Percentiles rank a stretch among this genome's conserved stretches.
phyloP scores from a whole-genome alignment of 1,284 basidiomycete genomes.

The Cryptococcus amylolentus region DNA sequence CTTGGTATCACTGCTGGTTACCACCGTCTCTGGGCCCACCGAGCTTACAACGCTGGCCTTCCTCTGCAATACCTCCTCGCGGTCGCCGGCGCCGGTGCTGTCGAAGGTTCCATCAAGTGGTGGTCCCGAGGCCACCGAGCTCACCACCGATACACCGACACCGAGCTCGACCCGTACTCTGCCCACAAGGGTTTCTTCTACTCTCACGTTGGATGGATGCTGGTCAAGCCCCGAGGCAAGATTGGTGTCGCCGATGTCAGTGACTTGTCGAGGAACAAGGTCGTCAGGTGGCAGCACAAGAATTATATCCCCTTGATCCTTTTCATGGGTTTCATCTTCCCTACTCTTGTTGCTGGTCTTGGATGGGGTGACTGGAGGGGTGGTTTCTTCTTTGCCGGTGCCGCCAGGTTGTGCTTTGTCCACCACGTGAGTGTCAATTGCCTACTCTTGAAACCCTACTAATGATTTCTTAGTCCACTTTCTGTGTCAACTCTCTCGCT shows the following conservation, averaged over 20 bases:
- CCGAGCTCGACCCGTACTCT: constrained; percentile 89
- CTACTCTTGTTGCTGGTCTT: constrained; percentile 71
- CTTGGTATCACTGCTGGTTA: constrained; percentile 70
- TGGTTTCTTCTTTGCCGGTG: constrained; percentile 81
- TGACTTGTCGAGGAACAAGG: constrained; percentile 70
- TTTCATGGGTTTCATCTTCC: constrained; percentile 68
- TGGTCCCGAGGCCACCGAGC: constrained; percentile 92
- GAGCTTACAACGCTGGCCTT: constrained; percentile 80
- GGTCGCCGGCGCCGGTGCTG: constrained; percentile 74
- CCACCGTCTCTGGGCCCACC: constrained; percentile 89
- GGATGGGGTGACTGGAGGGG: constrained; percentile 80
- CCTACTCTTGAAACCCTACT: constrained; percentile 1
- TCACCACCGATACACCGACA: constrained; percentile 92
- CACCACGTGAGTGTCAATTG: constrained; percentile 66
- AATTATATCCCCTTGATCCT: constrained; percentile 69
- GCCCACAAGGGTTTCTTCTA: constrained; percentile 72
- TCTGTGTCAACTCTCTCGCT: constrained; percentile 91
- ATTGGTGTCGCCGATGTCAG: constrained; percentile 85
- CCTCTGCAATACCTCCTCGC: constrained; percentile 76
- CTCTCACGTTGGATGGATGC: constrained; percentile 90
- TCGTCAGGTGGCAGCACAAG: constrained; percentile 84
- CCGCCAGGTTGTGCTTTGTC: constrained; percentile 76
- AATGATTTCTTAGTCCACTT: constrained; percentile 64
- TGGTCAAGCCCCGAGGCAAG: constrained; percentile 80
- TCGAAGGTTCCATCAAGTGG: constrained; percentile 89